Percentiles rank a stretch among this genome's conserved stretches.
Conservation (phyloP, 768 basidiomycete species). For the Mycena vulgaris region DNA sequence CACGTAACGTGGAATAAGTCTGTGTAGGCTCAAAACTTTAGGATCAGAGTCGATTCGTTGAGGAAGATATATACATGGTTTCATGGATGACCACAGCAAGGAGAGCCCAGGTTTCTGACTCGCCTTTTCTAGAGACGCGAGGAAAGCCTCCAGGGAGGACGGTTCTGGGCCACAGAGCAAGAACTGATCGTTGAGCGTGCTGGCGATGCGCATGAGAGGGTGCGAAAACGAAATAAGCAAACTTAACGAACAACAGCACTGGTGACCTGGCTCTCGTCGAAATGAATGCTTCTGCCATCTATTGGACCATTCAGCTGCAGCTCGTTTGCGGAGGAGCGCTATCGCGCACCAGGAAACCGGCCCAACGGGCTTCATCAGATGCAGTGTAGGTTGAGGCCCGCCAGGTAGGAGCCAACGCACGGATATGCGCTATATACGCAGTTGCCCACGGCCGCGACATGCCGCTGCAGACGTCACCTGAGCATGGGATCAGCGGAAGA, state of each 20-base stretch:
- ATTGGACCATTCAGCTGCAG: neutral
- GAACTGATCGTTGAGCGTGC: constrained; percentile 26
- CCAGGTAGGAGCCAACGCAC: constrained; percentile 10
- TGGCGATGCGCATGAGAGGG: neutral
- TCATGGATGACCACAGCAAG: constrained; percentile 1
- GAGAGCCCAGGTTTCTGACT: neutral
- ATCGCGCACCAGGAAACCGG: constrained; percentile 20
- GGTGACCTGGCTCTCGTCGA: constrained; percentile 6
- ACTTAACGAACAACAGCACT: constrained; percentile 21
- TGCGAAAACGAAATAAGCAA: too few species aligned
- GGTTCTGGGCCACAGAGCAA: constrained; percentile 26
- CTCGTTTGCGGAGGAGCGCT: neutral
- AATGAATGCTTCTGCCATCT: constrained; percentile 22
- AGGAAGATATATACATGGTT: constrained; percentile 11
- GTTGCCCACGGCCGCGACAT: constrained; percentile 16
- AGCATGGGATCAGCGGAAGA: too few species aligned
- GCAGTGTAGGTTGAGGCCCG: neutral
- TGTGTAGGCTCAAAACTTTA: neutral
- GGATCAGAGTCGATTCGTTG: neutral
- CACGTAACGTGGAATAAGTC: constrained; percentile 14
- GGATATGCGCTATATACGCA: constrained; percentile 25
- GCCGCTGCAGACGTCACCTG: neutral
- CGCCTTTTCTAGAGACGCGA: constrained; percentile 20
- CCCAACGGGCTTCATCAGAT: constrained; percentile 1
- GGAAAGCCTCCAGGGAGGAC: constrained; percentile 4